A percentile compares a stretch with the other conserved stretches of the same genome.
Conservation (phyloP, 768 basidiomycete species). For the Neoboletus subvelutipes region DNA sequence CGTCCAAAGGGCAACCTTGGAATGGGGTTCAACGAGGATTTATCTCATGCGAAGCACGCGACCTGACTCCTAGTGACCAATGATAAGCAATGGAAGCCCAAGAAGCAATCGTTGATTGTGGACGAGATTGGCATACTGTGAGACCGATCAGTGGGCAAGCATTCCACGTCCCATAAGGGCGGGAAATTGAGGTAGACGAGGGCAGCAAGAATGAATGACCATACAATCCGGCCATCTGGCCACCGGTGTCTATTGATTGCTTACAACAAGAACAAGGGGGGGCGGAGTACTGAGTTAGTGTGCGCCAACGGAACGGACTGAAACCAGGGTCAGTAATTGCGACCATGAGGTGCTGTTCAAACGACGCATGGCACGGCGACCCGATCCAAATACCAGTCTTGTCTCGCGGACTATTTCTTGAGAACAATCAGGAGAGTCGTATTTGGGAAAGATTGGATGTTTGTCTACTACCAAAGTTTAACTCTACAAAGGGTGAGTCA, state of each 20-base stretch:
- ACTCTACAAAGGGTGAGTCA: slow-evolving; percentile 18
- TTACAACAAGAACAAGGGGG: slow-evolving; percentile 13
- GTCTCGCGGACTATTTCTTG: slow-evolving; percentile 2
- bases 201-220: background rate
- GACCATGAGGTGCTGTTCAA: background rate
- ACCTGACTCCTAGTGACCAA: slow-evolving; percentile 17
- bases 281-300: background rate
- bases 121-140: slow-evolving; percentile 26
- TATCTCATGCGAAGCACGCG: slow-evolving; percentile 23
- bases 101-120: slow-evolving; percentile 19
- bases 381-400: background rate
- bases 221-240: background rate
- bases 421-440: slow-evolving; percentile 4
- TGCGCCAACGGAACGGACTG: slow-evolving; percentile 4
- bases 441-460: slow-evolving; percentile 3
- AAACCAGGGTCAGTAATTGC: slow-evolving; percentile 18
- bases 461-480: background rate
- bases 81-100: slow-evolving; percentile 13
- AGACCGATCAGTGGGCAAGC: slow-evolving; percentile 15
- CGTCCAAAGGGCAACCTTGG: slow-evolving; percentile 5
- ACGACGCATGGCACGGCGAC: background rate
- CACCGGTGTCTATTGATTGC: background rate
- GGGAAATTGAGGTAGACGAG: background rate
- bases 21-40: slow-evolving; percentile 4
- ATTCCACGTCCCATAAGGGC: slow-evolving; percentile 3